Base-by-base conservation (phyloP, 164 flowering plant species). In the Stephania yunnanensis region DNA sequence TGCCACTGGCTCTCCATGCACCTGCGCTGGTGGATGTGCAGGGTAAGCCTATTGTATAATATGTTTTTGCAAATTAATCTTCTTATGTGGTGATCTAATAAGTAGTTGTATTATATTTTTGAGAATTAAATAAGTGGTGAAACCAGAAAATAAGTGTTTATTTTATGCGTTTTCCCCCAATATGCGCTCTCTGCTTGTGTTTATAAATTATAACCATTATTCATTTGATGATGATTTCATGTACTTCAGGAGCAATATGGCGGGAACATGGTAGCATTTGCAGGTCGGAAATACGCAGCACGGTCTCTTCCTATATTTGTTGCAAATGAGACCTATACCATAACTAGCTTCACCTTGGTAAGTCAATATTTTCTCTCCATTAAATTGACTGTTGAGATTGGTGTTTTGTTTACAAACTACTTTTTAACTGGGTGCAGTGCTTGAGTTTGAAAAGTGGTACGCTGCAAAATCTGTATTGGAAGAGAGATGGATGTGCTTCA, bases 241-340 rank as follows among this genome's bases (percentile, higher is more conserved):
- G 64, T 19, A 58, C 75, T 77, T 50, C 89, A 94, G 97, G 90
- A 81, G 58, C 44, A 75, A 66, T 74, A 50, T 78, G 95, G 92
- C 69, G 96, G 98, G 5, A 87, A 91, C 83, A 94, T 95, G 99
- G 99, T 93, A 25, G 99, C 98, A 79, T 95, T 95, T 90, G 98
- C 99, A 20, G 99, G 99, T 50, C 83, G 91, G 68, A 93, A 90
- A 77, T 95, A 93, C 82, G 99, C 99, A 76, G 99, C 99, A 46
- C 84, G 94, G 75, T 93, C 99, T 46, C 75, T 48, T 2, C 87
- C 93, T 77, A 88, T 91, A 67, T 93, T 95, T 81, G 97, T 92
- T 82, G 95, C 98, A 70, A 90, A 93, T 75, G 19, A 72, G 64
- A 80, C 94, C 58, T 89, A 74, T 79, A 90, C 83, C 13, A 90